Evolutionary conservation across 495 filamentous ascomycete species (phyloP), one percentile per base, ranked within the genome.

Genomic region (Hypomontagnella monticulosa): DNA sequence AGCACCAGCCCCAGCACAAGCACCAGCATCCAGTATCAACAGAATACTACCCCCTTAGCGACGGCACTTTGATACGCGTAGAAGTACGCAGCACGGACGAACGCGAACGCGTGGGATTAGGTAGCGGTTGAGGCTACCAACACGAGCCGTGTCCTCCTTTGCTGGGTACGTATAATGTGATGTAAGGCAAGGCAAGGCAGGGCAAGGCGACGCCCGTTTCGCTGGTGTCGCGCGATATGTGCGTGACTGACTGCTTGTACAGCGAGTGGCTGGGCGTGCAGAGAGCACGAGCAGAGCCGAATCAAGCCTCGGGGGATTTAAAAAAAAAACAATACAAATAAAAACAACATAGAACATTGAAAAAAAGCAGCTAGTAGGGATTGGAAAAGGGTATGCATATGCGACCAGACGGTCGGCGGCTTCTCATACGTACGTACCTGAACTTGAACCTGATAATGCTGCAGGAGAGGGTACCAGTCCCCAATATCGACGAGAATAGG

Each of bases 391-490:
- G 41, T 44, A 27, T 63, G 66, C 66, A 69, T 69, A 69, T 69
- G 66, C 66, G 55, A 69, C 66, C 66, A 57, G 55, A 60, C 34
- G 66, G 66, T 52, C 60, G 54, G 66, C 66, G 66, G 60, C 66
- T 69, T 27, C 42, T 63, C 55, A 60, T 69, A 69, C 66, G 66
- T 69, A 69, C 66, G 66, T 69, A 69, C 66, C 66, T 69, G 54
- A 59, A 60, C 66, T 43, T 55, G 48, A 61, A 62, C 32, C 19
- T 46, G 55, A 69, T 61, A 51, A 44, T 58, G 62, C 53, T 63
- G 66, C 59, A 69, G 66, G 55, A 63, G 55, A 63, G 44, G 58
- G 66, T 63, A 63, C 66, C 59, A 63, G 46, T 63, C 60, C 66
- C 20, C 34, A 69, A 63, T 69, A 60, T 60, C 54, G 54, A 63